These are phyloP conservation scores for Tetradesmus lagerheimii DNA, from an alignment of 139 green algal genomes.

Conservation along the genomic window DNA sequence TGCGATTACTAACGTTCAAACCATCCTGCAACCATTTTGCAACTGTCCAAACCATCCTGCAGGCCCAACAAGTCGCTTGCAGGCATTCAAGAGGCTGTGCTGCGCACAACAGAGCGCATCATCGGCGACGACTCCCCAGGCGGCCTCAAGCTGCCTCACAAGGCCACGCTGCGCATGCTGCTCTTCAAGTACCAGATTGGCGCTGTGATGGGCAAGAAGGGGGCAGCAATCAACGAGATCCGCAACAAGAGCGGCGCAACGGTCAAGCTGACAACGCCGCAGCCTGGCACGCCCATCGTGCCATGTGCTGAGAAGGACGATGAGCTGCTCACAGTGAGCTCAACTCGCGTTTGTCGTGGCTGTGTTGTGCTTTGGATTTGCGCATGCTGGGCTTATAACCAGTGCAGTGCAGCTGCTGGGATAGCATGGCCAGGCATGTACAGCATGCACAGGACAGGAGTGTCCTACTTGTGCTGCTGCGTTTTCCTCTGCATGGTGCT, in stretches of 20 bases:
- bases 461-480: too few relatives aligned
- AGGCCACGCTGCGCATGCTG: constrained; percentile 36
- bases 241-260: constrained; percentile 28
- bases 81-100: constrained; percentile 8
- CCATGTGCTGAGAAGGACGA: constrained; percentile 29
- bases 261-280: constrained; percentile 36
- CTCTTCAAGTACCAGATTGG: constrained; percentile 47
- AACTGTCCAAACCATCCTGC: not conserved
- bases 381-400: not conserved
- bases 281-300: not conserved
- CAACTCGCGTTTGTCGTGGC: too few relatives aligned
- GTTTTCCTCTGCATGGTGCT: too few relatives aligned
- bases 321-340: constrained; percentile 37
- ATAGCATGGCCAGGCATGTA: too few relatives aligned
- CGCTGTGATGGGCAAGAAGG: constrained; percentile 41
- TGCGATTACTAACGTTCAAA: too few relatives aligned
- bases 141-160: constrained; percentile 22
- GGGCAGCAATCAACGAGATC: constrained; percentile 43
- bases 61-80: constrained; percentile 16
- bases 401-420: not conserved
- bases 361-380: not conserved
- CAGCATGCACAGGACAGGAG: too few relatives aligned
- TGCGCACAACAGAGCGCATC: constrained; percentile 34
- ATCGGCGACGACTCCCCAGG: constrained; percentile 24
- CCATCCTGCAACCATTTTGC: not conserved